Conservation (phyloP, 1,284 basidiomycete species). For the Sphagnurus paluster region DNA sequence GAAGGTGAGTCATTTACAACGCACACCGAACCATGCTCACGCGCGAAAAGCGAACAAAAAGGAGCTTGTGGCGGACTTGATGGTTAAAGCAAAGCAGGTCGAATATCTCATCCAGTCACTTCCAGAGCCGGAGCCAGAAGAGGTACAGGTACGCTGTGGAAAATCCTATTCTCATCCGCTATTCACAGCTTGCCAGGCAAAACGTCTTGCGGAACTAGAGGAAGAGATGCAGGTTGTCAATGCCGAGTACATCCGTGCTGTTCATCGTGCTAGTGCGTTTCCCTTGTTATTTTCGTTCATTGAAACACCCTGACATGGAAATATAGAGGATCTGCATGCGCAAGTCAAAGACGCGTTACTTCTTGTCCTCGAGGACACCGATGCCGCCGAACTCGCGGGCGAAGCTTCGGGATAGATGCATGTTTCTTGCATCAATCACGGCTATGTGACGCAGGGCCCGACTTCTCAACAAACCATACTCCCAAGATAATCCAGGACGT, state of each 20-base stretch:
- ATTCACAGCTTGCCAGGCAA: constrained; percentile 45
- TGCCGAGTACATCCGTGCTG: constrained; percentile 67
- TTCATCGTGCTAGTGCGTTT: constrained; percentile 71
- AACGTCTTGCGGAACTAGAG: constrained; percentile 61
- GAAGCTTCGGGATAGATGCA: neutral
- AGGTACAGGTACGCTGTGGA: constrained; percentile 60
- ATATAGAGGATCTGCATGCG: constrained; percentile 57
- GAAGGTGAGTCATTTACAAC: too few relatives aligned
- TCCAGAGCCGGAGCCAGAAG: constrained; percentile 72
- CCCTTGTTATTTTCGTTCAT: neutral
- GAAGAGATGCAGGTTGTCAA: constrained; percentile 70
- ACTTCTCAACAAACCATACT: too few relatives aligned
- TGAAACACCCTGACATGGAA: neutral
- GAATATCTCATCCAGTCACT: constrained; percentile 77
- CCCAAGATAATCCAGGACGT: too few relatives aligned
- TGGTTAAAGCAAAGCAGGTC: constrained; percentile 83
- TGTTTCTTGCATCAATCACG: too few relatives aligned
- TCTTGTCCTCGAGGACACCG: constrained; percentile 58
- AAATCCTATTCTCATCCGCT: neutral
- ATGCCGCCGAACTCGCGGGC: constrained; percentile 32
- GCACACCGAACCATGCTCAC: too few relatives aligned
- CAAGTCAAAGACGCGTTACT: constrained; percentile 63
- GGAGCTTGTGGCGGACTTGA: constrained; percentile 76
- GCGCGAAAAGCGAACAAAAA: constrained; percentile 65
- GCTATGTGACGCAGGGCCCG: too few relatives aligned